Conservation (phyloP, 169 alveolate genomes). For the Eimeria sp. region DNA sequence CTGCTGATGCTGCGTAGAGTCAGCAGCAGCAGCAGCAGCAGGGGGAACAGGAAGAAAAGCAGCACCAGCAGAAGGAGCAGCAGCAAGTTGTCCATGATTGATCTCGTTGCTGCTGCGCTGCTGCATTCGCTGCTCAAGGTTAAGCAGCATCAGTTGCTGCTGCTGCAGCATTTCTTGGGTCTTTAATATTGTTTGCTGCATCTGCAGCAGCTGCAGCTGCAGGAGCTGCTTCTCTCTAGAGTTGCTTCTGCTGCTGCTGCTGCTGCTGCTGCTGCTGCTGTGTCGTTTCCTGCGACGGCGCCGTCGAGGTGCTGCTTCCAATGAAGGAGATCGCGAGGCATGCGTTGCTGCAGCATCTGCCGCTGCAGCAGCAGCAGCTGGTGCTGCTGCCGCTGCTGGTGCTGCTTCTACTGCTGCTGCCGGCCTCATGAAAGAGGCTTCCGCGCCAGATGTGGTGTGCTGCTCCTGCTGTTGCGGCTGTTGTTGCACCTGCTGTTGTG, state of each 20-base stretch:
- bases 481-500: not conserved
- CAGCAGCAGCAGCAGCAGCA: slow-evolving; percentile 17
- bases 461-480: not conserved
- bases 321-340: not conserved
- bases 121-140: no score
- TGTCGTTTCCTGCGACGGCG: not conserved
- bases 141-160: not conserved
- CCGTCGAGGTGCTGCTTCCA: not conserved
- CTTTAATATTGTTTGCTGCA: not conserved
- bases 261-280: not conserved
- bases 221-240: not conserved
- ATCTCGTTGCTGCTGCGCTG: no score
- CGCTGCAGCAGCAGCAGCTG: not conserved
- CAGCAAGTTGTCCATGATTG: no score
- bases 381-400: not conserved
- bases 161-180: slow-evolving; percentile 5
- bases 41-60: no score
- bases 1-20: no score
- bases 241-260: not conserved
- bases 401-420: no score
- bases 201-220: slow-evolving; percentile 14
- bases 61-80: no score
- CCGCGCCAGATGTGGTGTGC: not conserved
- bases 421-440: no score
- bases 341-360: no score